Evolutionary conservation across 2,329 filamentous ascomycete species (phyloP), one percentile per base, ranked within the genome.

Genomic region (Intubia oerlemansii): DNA sequence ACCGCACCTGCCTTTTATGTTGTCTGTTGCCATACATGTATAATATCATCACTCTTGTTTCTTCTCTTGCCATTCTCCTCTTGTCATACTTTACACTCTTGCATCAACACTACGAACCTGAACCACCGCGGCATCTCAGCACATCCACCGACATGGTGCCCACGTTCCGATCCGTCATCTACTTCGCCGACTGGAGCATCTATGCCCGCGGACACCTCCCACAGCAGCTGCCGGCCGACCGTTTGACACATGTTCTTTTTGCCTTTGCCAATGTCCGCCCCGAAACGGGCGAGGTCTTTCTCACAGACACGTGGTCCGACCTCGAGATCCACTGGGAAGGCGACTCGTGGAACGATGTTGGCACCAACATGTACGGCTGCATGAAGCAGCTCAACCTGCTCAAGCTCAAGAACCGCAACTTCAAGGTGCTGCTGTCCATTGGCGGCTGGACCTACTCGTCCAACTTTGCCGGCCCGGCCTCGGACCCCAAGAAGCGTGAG

Each of bases 401-500:
- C 25, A 93, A 93, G 56, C 66, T 68, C 38, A 58, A 62, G 36
- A 78, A 92, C 49, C 73, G 81, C 27, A 72, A 84, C 39, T 59
- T 93, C 35, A 92, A 92, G 49, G 57, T 88, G 4, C 60, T 93
- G 10, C 63, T 93, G 5, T 82, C 75, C 30, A 79, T 93, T 36
- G 84, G 84, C 35, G 85, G 85, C 28, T 93, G 82, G 82, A 91
- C 82, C 0, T 92, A 91, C 49, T 79, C 74, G 36, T 56, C 65
- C 47, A 88, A 91, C 53, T 90, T 93, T 50, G 62, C 66, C n/a
- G 54, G 52, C 17, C 76, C 81, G 0, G 74, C 75, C 1, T 76
- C 75, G 24, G 81, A 76, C 0, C 57, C 66, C 0, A 50, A 62
- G 15, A 80, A 81, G 7, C 66, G 82, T 7, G 55, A 59, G 17